Conservation (phyloP, 179 eudicot genomes). For the Amaranthus tricolor region DNA sequence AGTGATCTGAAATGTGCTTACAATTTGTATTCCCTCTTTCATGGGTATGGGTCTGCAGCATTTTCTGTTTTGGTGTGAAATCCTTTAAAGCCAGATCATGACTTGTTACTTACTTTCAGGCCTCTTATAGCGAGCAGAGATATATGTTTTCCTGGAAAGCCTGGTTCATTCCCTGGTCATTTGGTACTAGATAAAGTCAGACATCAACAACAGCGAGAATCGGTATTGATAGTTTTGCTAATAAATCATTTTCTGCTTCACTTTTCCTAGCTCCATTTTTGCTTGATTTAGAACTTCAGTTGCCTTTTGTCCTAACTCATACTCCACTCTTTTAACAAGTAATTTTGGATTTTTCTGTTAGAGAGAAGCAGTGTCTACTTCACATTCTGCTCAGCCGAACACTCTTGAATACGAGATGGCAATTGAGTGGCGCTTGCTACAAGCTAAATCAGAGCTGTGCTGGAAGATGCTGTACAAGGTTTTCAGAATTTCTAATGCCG, state of each 20-base stretch:
- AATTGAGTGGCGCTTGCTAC: conserved; percentile 68
- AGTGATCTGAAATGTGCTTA: not conserved
- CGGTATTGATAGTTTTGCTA: conserved; percentile 31
- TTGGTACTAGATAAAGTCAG: conserved; percentile 41
- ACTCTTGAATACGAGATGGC: conserved; percentile 82
- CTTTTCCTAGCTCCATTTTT: not conserved
- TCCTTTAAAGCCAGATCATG: not conserved
- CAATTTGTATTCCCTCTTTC: not conserved
- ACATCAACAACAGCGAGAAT: conserved; percentile 40
- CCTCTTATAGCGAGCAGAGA: conserved; percentile 52
- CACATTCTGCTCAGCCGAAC: conserved; percentile 73
- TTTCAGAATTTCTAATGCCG: not conserved
- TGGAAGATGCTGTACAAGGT: conserved; percentile 59
- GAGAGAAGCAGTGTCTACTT: conserved; percentile 78
- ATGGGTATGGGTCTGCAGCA: not conserved
- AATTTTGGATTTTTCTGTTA: conserved; percentile 17
- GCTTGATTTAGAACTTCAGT: not conserved
- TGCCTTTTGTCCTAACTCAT: not conserved
- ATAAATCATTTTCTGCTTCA: not conserved
- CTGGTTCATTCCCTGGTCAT: conserved; percentile 58
- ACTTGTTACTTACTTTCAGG: conserved; percentile 30
- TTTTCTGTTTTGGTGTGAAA: not conserved
- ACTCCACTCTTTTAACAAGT: not conserved
- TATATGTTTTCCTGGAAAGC: conserved; percentile 35
- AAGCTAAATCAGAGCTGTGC: conserved; percentile 44